Base-by-base conservation (phyloP, 805 yeast genomes). In the Ogataea philodendri region DNA sequence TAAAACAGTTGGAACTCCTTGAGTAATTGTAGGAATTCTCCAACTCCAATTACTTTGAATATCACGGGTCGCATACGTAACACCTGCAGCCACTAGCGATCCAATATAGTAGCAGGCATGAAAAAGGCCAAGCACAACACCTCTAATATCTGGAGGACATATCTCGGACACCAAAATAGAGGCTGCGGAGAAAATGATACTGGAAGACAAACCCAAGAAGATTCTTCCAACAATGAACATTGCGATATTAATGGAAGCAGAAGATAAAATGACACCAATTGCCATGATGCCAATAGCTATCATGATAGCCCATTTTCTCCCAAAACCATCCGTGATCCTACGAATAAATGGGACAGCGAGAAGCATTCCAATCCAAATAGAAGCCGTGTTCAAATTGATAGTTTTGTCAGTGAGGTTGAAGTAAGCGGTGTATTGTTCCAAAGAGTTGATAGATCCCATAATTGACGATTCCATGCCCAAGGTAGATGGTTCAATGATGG, bases 251-350 rank as follows among this genome's bases (percentile, higher is more conserved):
- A 21, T 28, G 13, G 41, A 20, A 15, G 72, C 39, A 16, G 69
- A 52, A 35, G 78, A 78, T 15, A 80, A 56, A 24, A 68, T 47
- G 14, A 76, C 69, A 41, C 84, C 84, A 26, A 76, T 41, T 22
- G 70, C 60, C 48, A 80, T 74, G 31, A 76, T 61, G n/a, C 63
- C 14, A 29, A 75, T 62, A 9, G 84, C 84, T 15, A 62, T 30
- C 14, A 71, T 46, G 25, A 79, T 70, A 37, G 73, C 49, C 18
- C 75, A 75, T 55, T 76, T 73, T 60, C 88, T 74, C 24, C 88
- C 87, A 28, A 65, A 47, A 16, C 36, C 30, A 21, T 41, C 45
- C 20, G 19, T 15, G 3, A 37, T 7, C 10, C 30, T n/a, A 21
- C 22, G 28, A 11, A 37, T 22, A 5, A 25, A 32, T n/a, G 21